Evolutionary conservation across 164 flowering plant species (phyloP).

Genomic region (Cinnamomum chago): DNA sequence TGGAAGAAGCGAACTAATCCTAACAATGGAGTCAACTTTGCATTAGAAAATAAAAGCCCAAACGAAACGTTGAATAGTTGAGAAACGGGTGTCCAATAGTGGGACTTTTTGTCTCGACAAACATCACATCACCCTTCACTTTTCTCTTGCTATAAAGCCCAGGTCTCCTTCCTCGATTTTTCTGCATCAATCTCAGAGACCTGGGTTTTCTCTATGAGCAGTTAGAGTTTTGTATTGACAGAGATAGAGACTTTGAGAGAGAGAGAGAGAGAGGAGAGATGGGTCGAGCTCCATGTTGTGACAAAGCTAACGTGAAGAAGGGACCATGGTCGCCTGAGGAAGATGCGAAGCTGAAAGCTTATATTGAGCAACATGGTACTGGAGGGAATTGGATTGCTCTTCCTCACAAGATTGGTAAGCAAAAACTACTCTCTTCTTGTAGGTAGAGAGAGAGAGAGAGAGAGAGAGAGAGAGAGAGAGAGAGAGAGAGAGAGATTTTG

Average conservation of each 20-base stretch:
- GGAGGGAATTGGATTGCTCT: slow-evolving; percentile 81
- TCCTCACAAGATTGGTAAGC: slow-evolving; percentile 61
- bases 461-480: slow-evolving; percentile 7
- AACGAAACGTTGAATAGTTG: slow-evolving; percentile 26
- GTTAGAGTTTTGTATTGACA: slow-evolving; percentile 1
- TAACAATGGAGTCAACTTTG: neutral
- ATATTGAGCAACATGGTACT: slow-evolving; percentile 57
- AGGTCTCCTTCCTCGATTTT: slow-evolving; percentile 18
- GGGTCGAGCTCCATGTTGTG: slow-evolving; percentile 90
- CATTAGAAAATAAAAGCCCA: slow-evolving; percentile 6
- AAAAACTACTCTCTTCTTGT: neutral
- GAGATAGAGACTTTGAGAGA: neutral
- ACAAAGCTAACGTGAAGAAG: slow-evolving; percentile 78
- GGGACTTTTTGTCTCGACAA: slow-evolving; percentile 38
- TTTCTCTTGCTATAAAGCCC: slow-evolving; percentile 46
- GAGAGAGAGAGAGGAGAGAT: slow-evolving; percentile 27
- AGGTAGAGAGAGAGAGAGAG: neutral
- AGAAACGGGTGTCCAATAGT: slow-evolving; percentile 18
- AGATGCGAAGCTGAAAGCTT: slow-evolving; percentile 62
- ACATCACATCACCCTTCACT: slow-evolving; percentile 33
- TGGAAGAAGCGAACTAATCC: neutral
- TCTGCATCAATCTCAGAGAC: neutral
- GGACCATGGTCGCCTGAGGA: slow-evolving; percentile 90
- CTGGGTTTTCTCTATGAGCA: slow-evolving; percentile 12
- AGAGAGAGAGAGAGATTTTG: slow-evolving; percentile 1